Base-by-base conservation (phyloP, 768 basidiomycete genomes). In the Galerina sulciceps region DNA sequence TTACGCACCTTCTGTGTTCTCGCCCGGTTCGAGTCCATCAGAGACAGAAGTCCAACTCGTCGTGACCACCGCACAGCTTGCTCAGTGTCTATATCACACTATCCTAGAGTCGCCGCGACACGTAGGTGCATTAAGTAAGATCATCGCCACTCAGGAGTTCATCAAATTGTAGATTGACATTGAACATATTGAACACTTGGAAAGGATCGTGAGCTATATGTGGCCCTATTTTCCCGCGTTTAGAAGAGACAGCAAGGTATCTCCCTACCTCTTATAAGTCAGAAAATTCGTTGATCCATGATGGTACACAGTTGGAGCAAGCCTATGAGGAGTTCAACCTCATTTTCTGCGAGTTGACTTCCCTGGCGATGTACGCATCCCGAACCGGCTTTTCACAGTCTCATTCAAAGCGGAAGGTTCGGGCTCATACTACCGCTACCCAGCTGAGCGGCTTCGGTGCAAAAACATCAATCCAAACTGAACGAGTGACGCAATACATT, bases 1-100 rank as follows among this genome's bases (percentile, higher is more conserved):
- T 70, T 85, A 86, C 62, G 93, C 93, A 4, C 93, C 96, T 1
- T 69, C 83, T 13, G 91, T 90, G 1, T 96, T 96, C 73, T 82
- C 87, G 3, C 89, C 91, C 0, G 82, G 81, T 61, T 74, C 74
- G n/a, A 79, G 67, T 31, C 83, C 86, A 2, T 71, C 83, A 11
- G 87, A 88, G 57, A 81, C 80, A 2, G 88, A 91, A 58, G 71
- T 86, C 15, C 81, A 85, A 57, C 76, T 87, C 55, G 74, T 93
- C 14, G 58, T 81, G n/a, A 80, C 82, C 1, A 79, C 88, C 5
- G 77, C 79, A 26, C 78, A 80, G 57, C 85, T 94, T 61, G 76
- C 81, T 20, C 80, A 81, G 8, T 81, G 75, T 46, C 69, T 94
- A 17, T 94, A 92, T 66, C 77, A 83, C 36, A 66, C 75, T 3